phyloP scores from a whole-genome alignment of 2,329 filamentous ascomycete species.

The Fusarium mangiferae region DNA sequence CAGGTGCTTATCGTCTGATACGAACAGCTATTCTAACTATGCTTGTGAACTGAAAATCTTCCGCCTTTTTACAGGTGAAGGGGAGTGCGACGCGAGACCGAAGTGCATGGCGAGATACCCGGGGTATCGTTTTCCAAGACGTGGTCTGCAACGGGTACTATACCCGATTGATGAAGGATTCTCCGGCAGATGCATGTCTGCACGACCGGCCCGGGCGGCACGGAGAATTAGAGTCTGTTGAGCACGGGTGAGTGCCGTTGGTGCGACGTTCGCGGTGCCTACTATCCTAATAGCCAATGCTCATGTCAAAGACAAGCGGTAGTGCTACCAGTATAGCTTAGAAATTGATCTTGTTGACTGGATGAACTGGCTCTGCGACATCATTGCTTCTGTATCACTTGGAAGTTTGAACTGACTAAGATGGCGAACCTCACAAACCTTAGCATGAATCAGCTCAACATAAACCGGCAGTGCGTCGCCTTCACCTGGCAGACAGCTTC shows the following conservation, averaged over 20 bases:
- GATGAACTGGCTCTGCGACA: neutral
- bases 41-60: neutral
- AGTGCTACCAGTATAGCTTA: neutral
- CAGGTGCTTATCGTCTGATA: neutral
- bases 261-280: neutral
- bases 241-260: neutral
- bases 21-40: neutral
- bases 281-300: too few species aligned
- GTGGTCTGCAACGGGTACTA: neutral
- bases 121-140: neutral
- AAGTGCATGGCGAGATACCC: neutral
- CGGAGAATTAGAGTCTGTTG: neutral
- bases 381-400: neutral
- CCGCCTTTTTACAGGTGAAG: neutral
- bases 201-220: neutral
- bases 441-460: neutral
- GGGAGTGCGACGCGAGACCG: too few species aligned
- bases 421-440: neutral
- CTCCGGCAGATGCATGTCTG: neutral
- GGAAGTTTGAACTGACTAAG: accelerated
- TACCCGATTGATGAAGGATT: neutral
- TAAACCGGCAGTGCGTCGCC: neutral
- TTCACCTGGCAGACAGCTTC: neutral
- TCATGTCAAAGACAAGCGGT: neutral
- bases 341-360: neutral